Evolutionary conservation across 768 basidiomycete species (phyloP).

Genomic region (Amanita inopinata): DNA sequence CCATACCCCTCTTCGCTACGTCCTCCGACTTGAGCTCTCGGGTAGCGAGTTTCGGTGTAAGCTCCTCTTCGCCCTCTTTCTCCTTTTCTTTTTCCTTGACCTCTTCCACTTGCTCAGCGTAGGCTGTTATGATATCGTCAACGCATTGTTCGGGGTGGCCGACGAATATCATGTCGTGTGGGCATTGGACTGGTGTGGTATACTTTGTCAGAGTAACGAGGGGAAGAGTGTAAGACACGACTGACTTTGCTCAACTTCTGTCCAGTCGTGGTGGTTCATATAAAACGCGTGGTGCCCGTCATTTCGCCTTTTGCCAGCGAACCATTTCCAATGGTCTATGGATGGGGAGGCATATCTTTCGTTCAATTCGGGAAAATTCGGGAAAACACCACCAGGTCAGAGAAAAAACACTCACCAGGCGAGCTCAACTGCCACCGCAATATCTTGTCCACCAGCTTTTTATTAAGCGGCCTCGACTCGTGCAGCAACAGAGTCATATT

Average conservation of each 20-base stretch:
- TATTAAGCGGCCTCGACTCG: slow-evolving; percentile 4
- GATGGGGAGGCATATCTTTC: neutral
- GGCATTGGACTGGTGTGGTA: neutral
- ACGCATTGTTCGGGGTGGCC: slow-evolving; percentile 5
- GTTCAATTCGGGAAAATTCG: neutral
- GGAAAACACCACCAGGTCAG: neutral
- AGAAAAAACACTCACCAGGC: neutral
- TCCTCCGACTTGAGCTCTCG: too few relatives aligned
- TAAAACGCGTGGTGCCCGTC: neutral
- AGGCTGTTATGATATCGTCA: neutral
- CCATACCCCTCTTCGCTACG: neutral
- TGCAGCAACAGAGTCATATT: slow-evolving; percentile 4
- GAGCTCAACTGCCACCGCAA: slow-evolving; percentile 4
- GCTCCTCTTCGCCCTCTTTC: neutral
- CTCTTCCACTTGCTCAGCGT: neutral
- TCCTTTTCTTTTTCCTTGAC: neutral
- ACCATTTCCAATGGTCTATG: slow-evolving; percentile 7
- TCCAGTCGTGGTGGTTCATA: slow-evolving; percentile 7
- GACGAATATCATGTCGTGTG: slow-evolving; percentile 7
- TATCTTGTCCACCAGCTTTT: slow-evolving; percentile 3
- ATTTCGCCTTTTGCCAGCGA: neutral
- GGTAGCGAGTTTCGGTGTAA: neutral
- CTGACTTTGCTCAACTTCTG: neutral
- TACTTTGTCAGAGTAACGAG: neutral
- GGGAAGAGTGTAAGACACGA: neutral